phyloP scores from a whole-genome alignment of 768 basidiomycete genomes.

The Rickenella mellea region DNA sequence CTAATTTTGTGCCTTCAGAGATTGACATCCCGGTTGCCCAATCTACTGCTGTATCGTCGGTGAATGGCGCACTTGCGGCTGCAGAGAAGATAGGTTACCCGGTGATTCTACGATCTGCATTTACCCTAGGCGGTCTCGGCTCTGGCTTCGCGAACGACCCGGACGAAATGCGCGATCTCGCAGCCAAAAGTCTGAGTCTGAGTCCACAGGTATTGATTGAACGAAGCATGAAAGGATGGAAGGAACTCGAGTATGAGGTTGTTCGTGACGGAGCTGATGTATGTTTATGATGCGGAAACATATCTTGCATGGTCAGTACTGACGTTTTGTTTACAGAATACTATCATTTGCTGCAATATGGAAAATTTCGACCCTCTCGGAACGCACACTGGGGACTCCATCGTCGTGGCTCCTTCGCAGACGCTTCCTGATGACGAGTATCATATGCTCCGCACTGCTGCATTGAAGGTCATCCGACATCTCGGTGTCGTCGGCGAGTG shows the following conservation, averaged over 20 bases:
- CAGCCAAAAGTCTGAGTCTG: conserved; percentile 83
- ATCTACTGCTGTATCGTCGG: conserved; percentile 93
- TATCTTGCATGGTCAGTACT: no score
- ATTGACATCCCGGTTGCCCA: conserved; percentile 94
- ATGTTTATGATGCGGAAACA: conserved; percentile 27
- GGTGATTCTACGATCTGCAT: conserved; percentile 93
- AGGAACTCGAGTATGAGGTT: conserved; percentile 98
- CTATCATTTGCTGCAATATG: conserved; percentile 99
- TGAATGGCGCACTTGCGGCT: conserved; percentile 85
- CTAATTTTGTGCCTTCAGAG: conserved; percentile 38
- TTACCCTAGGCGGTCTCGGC: conserved; percentile 95
- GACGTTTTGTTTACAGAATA: conserved; percentile 65
- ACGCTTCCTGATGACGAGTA: conserved; percentile 97
- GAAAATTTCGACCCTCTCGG: conserved; percentile 99
- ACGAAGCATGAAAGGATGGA: conserved; percentile 99
- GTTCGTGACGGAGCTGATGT: conserved; percentile 97
- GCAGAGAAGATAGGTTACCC: conserved; percentile 93
- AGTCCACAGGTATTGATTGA: conserved; percentile 96
- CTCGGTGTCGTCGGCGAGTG: conserved; percentile 91
- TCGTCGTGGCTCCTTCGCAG: conserved; percentile 97
- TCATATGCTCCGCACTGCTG: conserved; percentile 97
- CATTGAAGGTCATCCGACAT: conserved; percentile 90
- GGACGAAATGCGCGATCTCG: conserved; percentile 88
- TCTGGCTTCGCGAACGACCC: conserved; percentile 95
- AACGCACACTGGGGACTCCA: conserved; percentile 98